Percentiles rank a stretch among this genome's conserved stretches.
These are phyloP conservation scores for Monosporascus sp. DNA, from an alignment of 2,329 filamentous ascomycete genomes.

Conservation along the genomic window DNA sequence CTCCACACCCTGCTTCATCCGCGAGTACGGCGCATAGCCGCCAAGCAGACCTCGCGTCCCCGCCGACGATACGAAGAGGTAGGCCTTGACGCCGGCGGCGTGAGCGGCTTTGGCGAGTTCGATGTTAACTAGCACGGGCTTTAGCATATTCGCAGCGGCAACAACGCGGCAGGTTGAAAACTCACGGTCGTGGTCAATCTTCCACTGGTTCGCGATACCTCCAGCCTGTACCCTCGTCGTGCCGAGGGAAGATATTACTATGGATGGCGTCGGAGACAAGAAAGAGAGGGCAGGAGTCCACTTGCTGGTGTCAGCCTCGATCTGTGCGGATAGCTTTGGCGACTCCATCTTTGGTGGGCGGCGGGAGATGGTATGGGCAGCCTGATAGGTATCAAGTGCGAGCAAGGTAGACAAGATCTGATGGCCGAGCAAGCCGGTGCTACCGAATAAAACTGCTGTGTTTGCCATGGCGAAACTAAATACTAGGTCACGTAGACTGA, in stretches of 20 bases:
- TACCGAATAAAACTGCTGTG: conserved; percentile 52
- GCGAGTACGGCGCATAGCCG: conserved; percentile 45
- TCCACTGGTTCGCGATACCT: conserved; percentile 72
- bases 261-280: conserved; percentile 49
- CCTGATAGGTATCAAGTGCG: conserved; percentile 43
- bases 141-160: conserved; percentile 1
- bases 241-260: conserved; percentile 74
- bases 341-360: conserved; percentile 53
- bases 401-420: conserved; percentile 68
- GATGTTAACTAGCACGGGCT: conserved; percentile 54
- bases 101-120: conserved; percentile 72
- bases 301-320: conserved; percentile 61
- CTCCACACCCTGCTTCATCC: conserved; percentile 87
- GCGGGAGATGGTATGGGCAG: conserved; percentile 62
- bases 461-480: conserved; percentile 35
- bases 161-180: neutral
- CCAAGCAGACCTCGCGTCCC: conserved; percentile 39
- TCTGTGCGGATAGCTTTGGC: conserved; percentile 60
- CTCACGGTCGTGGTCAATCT: conserved; percentile 72
- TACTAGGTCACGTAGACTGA: too few relatives aligned
- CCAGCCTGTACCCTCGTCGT: conserved; percentile 76
- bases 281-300: conserved; percentile 61
- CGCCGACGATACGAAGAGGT: conserved; percentile 67
- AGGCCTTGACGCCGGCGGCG: conserved; percentile 65
- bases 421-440: conserved; percentile 65